Evolutionary conservation across 495 filamentous ascomycete genomes (phyloP), one percentile per base, ranked within the genome.

Genomic region (Hypoxylon lienhwacheense): DNA sequence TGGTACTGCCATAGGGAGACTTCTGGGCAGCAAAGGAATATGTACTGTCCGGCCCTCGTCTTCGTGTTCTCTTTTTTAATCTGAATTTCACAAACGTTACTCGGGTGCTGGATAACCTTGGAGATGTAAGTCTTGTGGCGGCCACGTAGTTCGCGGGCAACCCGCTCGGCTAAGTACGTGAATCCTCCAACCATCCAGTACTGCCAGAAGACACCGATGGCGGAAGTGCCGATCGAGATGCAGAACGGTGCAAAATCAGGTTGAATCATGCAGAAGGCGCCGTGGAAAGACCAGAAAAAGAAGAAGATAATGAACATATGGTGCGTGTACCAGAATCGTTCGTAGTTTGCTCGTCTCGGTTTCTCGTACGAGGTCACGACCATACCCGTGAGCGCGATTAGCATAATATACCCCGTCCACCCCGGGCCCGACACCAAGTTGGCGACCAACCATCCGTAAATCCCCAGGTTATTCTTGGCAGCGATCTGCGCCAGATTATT

Each of bases 101-200:
- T 87, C 4, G 87, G 87, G 70, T 91, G 87, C 67, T 89, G 86
- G 55, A 91, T 84, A 64, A 91, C 87, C 67, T 89, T 90, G 31
- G 85, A 88, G 55, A 91, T 86, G 66, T 84, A 87, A 5, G 87
- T 88, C 74, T 84, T 85, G 72, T 88, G 84, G 31, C 80, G 76
- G 39, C 86, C 85, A 41, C 85, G 81, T 42, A 88, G 69, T 68
- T 89, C 87, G 48, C 87, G 77, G 25, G 83, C 81, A 48, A 88
- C 71, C 55, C 85, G 74, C 67, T 91, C 87, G 26, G 77, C 76
- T 20, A 91, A 76, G 65, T 90, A 91, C 47, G 81, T 74, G 54
- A 86, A 81, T 39, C 84, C 87, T 41, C 85, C 85, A 65, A 84
- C 84, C 76, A 87, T 84, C 85, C 85, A 90, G 69, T 84, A 90